phyloP scores from a whole-genome alignment of 2,329 filamentous ascomycete genomes.

The Aureobasidium pullulans region DNA sequence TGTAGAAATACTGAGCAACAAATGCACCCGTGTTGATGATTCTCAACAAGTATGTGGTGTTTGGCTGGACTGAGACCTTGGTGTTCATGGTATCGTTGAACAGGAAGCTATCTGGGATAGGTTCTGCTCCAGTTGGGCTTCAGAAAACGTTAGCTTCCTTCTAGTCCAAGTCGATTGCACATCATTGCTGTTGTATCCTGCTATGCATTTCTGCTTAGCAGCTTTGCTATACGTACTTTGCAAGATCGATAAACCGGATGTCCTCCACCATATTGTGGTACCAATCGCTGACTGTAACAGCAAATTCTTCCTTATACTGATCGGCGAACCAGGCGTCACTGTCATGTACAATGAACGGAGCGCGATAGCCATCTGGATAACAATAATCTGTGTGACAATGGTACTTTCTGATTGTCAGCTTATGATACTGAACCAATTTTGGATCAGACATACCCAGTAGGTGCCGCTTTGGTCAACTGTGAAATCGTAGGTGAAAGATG shows the following conservation, averaged over 20 bases:
- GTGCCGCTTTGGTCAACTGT: conserved; percentile 47
- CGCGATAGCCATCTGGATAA: conserved; percentile 62
- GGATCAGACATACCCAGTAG: conserved; percentile 51
- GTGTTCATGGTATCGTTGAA: conserved; percentile 54
- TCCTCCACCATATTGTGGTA: conserved; percentile 56
- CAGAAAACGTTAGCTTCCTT: background rate
- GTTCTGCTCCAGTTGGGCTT: conserved; percentile 42
- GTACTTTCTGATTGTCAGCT: background rate
- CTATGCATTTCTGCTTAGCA: no score
- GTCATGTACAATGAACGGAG: conserved; percentile 60
- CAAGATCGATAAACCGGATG: conserved; percentile 41
- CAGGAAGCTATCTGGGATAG: conserved; percentile 57
- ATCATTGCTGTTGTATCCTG: no score
- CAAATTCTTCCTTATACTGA: conserved; percentile 52
- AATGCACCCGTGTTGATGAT: conserved; percentile 65
- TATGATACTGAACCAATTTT: background rate
- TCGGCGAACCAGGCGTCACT: conserved; percentile 45
- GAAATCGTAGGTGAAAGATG: conserved; percentile 61
- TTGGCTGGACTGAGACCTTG: conserved; percentile 38
- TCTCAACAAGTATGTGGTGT: conserved; percentile 56
- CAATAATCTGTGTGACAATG: conserved; percentile 51
- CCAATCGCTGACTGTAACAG: conserved; percentile 65
- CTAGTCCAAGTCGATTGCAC: no score
- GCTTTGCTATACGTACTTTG: conserved; percentile 28
- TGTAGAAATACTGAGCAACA: conserved; percentile 56